These are phyloP conservation scores for Yamadazyma sp. DNA, from an alignment of 1,139 yeast genomes.

Conservation along the genomic window DNA sequence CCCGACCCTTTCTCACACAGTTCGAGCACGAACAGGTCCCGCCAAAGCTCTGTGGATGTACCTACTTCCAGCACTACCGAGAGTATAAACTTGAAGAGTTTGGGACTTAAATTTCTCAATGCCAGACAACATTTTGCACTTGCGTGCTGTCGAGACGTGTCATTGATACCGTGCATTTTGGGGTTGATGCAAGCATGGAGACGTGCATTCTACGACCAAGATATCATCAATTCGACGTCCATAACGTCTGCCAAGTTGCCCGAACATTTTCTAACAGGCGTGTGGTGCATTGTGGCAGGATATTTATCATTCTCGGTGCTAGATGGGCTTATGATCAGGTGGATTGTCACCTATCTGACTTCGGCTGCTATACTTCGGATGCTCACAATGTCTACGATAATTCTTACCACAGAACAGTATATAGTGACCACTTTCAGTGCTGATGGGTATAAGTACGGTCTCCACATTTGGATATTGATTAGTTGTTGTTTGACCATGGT, in stretches of 20 bases:
- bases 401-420: slow-evolving; percentile 69
- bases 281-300: slow-evolving; percentile 86
- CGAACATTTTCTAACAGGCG: slow-evolving; percentile 68
- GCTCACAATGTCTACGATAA: slow-evolving; percentile 74
- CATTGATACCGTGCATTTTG: slow-evolving; percentile 61
- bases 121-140: slow-evolving; percentile 76
- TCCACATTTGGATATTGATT: slow-evolving; percentile 90
- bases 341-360: slow-evolving; percentile 89
- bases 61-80: slow-evolving; percentile 5
- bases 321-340: slow-evolving; percentile 88
- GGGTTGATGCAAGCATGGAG: slow-evolving; percentile 57
- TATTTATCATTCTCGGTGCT: slow-evolving; percentile 80
- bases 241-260: slow-evolving; percentile 59
- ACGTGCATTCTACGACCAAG: slow-evolving; percentile 35
- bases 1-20: slow-evolving; percentile 6
- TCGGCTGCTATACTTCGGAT: slow-evolving; percentile 86
- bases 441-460: slow-evolving; percentile 55
- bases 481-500: slow-evolving; percentile 83
- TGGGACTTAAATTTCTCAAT: slow-evolving; percentile 67
- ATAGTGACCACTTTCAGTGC: slow-evolving; percentile 59
- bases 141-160: slow-evolving; percentile 71
- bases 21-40: slow-evolving; percentile 15
- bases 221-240: slow-evolving; percentile 16
- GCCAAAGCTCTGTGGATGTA: slow-evolving; percentile 16
- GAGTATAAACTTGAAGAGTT: slow-evolving; percentile 39